Evolutionary conservation across 1,284 basidiomycete genomes (phyloP), one percentile per base, ranked within the genome.

Genomic region (Tremellales sp.): DNA sequence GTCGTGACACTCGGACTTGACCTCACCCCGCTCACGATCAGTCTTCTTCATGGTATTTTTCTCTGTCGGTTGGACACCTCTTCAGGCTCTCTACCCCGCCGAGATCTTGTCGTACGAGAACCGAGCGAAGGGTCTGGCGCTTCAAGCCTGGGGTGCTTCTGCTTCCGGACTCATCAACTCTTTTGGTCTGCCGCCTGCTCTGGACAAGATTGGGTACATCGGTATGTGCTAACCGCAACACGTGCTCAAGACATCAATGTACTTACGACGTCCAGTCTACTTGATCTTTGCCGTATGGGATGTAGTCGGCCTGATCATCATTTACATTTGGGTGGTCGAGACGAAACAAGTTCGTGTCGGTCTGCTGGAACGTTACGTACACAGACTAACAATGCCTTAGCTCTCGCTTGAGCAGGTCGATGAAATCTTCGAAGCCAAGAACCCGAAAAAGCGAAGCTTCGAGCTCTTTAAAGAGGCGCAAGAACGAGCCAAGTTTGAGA

Each of bases 361-460:
- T n/a, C n/a, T n/a, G n/a, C n/a, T n/a, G n/a, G n/a, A n/a, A n/a
- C n/a, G n/a, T n/a, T n/a, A n/a, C n/a, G n/a, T n/a, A n/a, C n/a
- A n/a, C n/a, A n/a, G n/a, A n/a, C n/a, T n/a, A n/a, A n/a, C n/a
- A n/a, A n/a, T n/a, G n/a, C n/a, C n/a, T n/a, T n/a, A 76, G 23
- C 68, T 81, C 29, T 78, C 78, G 2, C 68, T 82, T 41, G 80
- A 81, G 53, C 80, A 81, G 60, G 78, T 82, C 49, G 77, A 80
- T 48, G 76, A 79, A 39, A 72, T 81, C 19, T 81, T 81, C 51
- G 74, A 74, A 43, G 71, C 77, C 51, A 61, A 67, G 1, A 77
- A 79, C 52, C 80, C 80, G 2, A 71, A 75, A 49, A 64, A 68
- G 39, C 78, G 76, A 52, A 78, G 77, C 43, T 61, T 68, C 12